Percentiles rank a stretch among this genome's conserved stretches.
These are phyloP conservation scores for Flaveria sonorensis DNA, from an alignment of 129 eudicot genomes.

Conservation along the genomic window DNA sequence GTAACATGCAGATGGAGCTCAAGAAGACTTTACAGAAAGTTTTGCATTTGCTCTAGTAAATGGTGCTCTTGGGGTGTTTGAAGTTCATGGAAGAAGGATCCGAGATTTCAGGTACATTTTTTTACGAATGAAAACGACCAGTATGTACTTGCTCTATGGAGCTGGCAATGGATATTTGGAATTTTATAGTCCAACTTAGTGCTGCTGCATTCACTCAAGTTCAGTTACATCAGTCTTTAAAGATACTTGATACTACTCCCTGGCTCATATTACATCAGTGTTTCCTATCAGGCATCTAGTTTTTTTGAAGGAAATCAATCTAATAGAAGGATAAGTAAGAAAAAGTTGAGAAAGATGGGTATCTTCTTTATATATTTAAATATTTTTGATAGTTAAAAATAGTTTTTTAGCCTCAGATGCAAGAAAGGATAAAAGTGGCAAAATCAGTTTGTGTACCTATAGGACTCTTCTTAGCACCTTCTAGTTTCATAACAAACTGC, in stretches of 20 bases:
- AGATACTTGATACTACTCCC: not conserved
- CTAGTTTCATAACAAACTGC: not conserved
- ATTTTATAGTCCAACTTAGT: not conserved
- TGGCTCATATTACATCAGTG: not conserved
- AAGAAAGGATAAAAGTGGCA: not conserved
- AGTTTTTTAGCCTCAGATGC: not conserved
- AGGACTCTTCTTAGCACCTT: not conserved
- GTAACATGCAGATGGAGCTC: conserved; percentile 65
- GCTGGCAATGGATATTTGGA: not conserved
- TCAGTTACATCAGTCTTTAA: not conserved
- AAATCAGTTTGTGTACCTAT: not conserved
- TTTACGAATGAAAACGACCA: not conserved
- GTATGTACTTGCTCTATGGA: not conserved
- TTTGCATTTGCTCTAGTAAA: conserved; percentile 91
- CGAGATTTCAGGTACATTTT: conserved; percentile 79
- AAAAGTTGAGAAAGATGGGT: not conserved
- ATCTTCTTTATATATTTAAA: not conserved
- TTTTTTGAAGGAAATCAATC: not conserved
- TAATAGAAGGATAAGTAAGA: not conserved
- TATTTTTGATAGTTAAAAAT: not conserved
- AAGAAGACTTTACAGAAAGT: conserved; percentile 95
- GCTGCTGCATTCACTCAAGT: not conserved
- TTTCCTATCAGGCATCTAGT: not conserved
- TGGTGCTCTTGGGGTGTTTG: conserved; percentile 98
- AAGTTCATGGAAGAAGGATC: conserved; percentile 96